phyloP scores from a whole-genome alignment of 2,329 filamentous ascomycete genomes.

The Cordyceps tenuipes region DNA sequence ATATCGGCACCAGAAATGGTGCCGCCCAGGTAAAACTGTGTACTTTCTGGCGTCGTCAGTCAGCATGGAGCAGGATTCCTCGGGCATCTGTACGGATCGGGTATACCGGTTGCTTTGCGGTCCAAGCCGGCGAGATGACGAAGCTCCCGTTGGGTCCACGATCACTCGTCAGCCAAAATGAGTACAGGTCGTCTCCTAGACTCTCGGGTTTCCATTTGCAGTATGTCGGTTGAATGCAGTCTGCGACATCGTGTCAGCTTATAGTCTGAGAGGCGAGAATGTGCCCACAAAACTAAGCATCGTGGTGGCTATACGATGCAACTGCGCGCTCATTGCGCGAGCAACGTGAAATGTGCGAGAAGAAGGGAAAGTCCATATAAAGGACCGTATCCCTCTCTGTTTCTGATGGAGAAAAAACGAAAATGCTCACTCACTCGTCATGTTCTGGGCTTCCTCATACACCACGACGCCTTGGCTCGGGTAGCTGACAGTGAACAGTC shows the following conservation, averaged over 20 bases:
- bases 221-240: constrained; percentile 13
- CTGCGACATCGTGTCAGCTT: constrained; percentile 15
- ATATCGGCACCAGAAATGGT: constrained; percentile 23
- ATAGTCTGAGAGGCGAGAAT: neutral
- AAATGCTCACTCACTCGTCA: constrained; percentile 21
- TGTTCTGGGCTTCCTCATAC: constrained; percentile 22
- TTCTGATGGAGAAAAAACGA: neutral
- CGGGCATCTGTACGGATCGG: neutral
- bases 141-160: constrained; percentile 19
- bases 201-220: constrained; percentile 23
- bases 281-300: constrained; percentile 7
- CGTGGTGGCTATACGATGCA: neutral
- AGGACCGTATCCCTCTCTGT: neutral
- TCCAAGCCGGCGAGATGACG: constrained; percentile 26
- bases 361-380: neutral
- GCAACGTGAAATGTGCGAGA: neutral
- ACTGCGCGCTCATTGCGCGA: neutral
- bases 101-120: constrained; percentile 19
- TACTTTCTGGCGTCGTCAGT: constrained; percentile 14
- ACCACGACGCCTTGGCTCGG: constrained; percentile 22
- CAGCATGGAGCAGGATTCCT: neutral
- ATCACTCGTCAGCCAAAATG: constrained; percentile 22
- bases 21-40: constrained; percentile 20
- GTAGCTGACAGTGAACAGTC: constrained; percentile 24
- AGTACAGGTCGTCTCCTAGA: constrained; percentile 21